Base-by-base conservation (phyloP, 768 basidiomycete genomes). In the Phlegmacium glaucopus region DNA sequence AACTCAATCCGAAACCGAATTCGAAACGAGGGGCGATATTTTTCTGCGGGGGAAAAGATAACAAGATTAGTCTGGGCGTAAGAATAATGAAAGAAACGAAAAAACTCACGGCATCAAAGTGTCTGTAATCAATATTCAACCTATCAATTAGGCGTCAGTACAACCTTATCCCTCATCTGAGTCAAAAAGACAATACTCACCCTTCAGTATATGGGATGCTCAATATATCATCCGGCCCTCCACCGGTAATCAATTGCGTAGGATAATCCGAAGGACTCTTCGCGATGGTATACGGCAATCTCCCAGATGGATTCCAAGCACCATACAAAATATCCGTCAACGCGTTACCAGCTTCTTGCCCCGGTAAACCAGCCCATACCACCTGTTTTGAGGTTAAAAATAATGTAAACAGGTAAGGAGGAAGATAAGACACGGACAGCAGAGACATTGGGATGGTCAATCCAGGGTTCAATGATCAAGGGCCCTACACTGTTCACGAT, bases 401-500 rank as follows among this genome's bases (percentile, higher is more conserved):
- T 22, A 5, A 5, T 22, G 22, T 22, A 22, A 5, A 5, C 22
- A 22, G 22, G 22, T 22, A 22, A 22, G 22, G 22, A 22, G 22
- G 22, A 22, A 22, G 22, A 22, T 22, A 22, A 22, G 22, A 22
- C 5, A 22, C 22, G 22, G 3, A 22, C 22, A 22, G 22, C 22
- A 5, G 22, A 22, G 22, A 22, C 70, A 58, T 85, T 84, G 2
- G 72, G 62, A 52, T 83, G 69, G 43, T 72, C 71, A 35, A 80
- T 76, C 79, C 82, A 83, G 16, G 73, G 52, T 61, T 84, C 78
- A 66, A 77, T 67, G 26, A 70, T 69, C 42, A 83, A 76, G 0
- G 79, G 75, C 0, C 85, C 85, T 39, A 85, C 83, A 7, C 76
- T 73, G 59, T 88, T 80, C 4, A 86, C 72, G 9, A 87, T 76